Evolutionary conservation across 139 green algal genomes (phyloP), one percentile per base, ranked within the genome.

Genomic region (Gonium pectorale): DNA sequence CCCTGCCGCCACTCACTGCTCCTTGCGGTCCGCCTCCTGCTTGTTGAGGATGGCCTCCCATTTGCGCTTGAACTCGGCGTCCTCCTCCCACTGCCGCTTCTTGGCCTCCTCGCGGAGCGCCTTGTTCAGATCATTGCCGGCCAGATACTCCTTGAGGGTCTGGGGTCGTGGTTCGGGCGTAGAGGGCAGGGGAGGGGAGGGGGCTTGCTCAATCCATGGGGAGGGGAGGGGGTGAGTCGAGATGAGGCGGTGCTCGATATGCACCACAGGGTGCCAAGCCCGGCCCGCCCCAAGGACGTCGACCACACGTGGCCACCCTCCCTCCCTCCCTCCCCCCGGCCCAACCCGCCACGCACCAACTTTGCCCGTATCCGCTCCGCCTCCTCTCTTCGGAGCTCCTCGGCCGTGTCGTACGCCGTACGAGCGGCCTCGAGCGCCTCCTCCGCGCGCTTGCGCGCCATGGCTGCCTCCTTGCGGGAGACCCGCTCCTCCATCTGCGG

Each of bases 331-430:
- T n/a, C n/a, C n/a, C n/a, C n/a, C n/a, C n/a, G n/a, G n/a, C n/a
- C n/a, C n/a, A n/a, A 33, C 9, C 46, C 31, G 26, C 52, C 11
- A 15, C 79, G 7, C 51, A 85, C 79, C 49, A 64, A 26, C 43
- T 89, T 89, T 2, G 79, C 80, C 1, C 11, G 11, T 13, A 52
- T 31, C 3, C 83, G 52, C 43, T 37, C 19, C 41, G 24, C 73
- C 71, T 88, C 88, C 54, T 89, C 88, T 37, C 60, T 52, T 62
- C 85, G 62, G 64, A 90, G 84, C 87, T 90, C 87, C 27, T 68
- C 52, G 40, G 80, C 80, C 26, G 84, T 88, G 49, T 90, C 87
- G 62, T 89, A 86, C 24, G 87, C 82, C 21, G 85, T 86, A 37
- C 82, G 74, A 3, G 87, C 43, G 4, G 87, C 82, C 13, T 82